Base-by-base conservation (phyloP, 371 early-diverging fungal genomes). In the Actinomortierella ambigua region DNA sequence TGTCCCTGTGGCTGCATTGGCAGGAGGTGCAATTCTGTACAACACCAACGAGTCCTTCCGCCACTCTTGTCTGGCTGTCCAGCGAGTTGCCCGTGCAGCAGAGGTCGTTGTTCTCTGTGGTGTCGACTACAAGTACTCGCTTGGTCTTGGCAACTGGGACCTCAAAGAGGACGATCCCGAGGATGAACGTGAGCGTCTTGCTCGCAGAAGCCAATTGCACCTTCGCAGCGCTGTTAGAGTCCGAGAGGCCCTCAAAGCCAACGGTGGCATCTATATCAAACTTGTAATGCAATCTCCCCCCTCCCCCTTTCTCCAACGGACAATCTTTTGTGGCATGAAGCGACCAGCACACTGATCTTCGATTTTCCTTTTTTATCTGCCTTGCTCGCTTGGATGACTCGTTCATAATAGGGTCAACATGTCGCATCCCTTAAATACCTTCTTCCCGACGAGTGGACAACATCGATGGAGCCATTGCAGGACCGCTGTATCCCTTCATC, bases 241-340 rank as follows among this genome's bases (percentile, higher is more conserved):
- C 5, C 64, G 90, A 24, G 73, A 73, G 23, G 85, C 86, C 27
- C 77, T 85, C 20, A 75, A 80, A 55, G 75, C 68, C 28, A 81
- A 91, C 53, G 95, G 94, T 34, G 97, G 97, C n/a, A 88, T 95
- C 27, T 97, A 95, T 64, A 92, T 97, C 69, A 97, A 97, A 65
- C 82, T 96, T 48, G 85, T 75, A 76, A 29, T 56, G 44, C 20
- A n/a, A 1, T 15, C 43, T 50, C 23, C 17, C 41, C 27, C 13
- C 34, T 39, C n/a, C n/a, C n/a, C n/a, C n/a, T n/a, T n/a, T n/a
- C n/a, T n/a, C n/a, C n/a, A n/a, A n/a, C n/a, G n/a, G n/a, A n/a
- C n/a, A n/a, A n/a, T n/a, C n/a, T n/a, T n/a, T n/a, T n/a, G n/a
- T n/a, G n/a, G n/a, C n/a, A n/a, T n/a, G n/a, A n/a, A n/a, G 34